Base-by-base conservation (phyloP, 2,329 filamentous ascomycete species). In the Aschersonia sp. region DNA sequence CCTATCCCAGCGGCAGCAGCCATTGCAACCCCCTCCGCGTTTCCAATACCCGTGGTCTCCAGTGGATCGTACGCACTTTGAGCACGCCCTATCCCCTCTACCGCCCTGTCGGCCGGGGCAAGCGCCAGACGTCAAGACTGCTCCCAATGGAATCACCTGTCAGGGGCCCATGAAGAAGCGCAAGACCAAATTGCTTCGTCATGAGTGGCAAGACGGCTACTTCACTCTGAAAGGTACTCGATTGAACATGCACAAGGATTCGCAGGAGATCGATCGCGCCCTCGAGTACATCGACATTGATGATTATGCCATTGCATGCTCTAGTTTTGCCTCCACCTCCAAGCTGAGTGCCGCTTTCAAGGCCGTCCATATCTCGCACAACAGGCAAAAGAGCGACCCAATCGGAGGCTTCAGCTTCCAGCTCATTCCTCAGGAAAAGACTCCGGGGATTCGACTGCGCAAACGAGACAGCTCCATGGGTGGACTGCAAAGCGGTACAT, bases 121-220 rank as follows among this genome's bases (percentile, higher is more conserved):
- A 10, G 47, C 59, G 55, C 49, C 61, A 57, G 51, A 57, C 44
- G 50, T 57, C 47, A 53, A 60, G 48, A 55, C 58, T 55, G 62
- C 65, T 49, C 59, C 62, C 45, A 67, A 72, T 47, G 77, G 79
- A 48, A 66, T 83, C 52, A 77, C 78, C 35, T 86, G 89, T 64
- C 78, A 85, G 45, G 92, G 92, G 1, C 88, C 82, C 65, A 94
- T 98, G 80, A 89, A 87, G 73, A 95, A 94, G 73, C 86, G 90
- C 60, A 87, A 87, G 69, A 94, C 84, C 35, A 81, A 81, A 59
- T 81, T 95, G 71, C 77, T 95, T 51, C 85, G 87, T 42, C 86
- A 94, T 63, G 89, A 95, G 68, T 95, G 89, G 89, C 80, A 88
- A 59, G 86, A 94, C 62, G 83, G 87, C 55, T 92, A 90, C 69